Evolutionary conservation across 345 rosid genomes (phyloP).

Genomic region (Gossypium bickii): DNA sequence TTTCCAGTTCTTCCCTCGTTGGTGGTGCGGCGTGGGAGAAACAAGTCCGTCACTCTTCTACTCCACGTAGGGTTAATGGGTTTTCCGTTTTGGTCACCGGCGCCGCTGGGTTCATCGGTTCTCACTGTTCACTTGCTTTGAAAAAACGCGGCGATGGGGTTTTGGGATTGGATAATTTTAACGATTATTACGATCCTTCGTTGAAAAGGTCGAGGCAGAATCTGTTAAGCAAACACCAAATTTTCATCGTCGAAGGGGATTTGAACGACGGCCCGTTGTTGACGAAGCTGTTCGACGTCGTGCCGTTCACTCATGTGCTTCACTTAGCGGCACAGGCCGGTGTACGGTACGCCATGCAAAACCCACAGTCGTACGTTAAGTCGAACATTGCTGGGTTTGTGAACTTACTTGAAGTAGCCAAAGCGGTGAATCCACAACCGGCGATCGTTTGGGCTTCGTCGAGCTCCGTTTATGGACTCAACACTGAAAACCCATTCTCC

Average conservation of each 20-base stretch:
- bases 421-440: constrained; percentile 71
- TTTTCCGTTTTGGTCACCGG: constrained; percentile 76
- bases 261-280: constrained; percentile 58
- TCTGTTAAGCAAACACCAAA: constrained; percentile 48
- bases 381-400: constrained; percentile 83
- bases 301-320: constrained; percentile 78
- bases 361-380: constrained; percentile 71
- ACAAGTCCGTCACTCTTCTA: constrained; percentile 69
- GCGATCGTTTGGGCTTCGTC: constrained; percentile 85
- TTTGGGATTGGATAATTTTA: constrained; percentile 72
- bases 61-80: constrained; percentile 63
- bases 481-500: constrained; percentile 76
- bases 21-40: constrained; percentile 80
- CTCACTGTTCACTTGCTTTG: constrained; percentile 66
- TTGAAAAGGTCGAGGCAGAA: constrained; percentile 64
- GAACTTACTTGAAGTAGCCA: constrained; percentile 68
- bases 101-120: constrained; percentile 76
- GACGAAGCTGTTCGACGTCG: constrained; percentile 69
- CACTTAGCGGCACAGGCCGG: constrained; percentile 94
- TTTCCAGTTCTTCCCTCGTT: constrained; percentile 28
- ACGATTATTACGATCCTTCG: constrained; percentile 66
- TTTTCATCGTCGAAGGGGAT: constrained; percentile 74
- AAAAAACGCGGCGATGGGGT: constrained; percentile 84
- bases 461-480: constrained; percentile 84
- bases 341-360: constrained; percentile 87